phyloP scores from a whole-genome alignment of 2,329 filamentous ascomycete species.

The Sclerotinia minor region DNA sequence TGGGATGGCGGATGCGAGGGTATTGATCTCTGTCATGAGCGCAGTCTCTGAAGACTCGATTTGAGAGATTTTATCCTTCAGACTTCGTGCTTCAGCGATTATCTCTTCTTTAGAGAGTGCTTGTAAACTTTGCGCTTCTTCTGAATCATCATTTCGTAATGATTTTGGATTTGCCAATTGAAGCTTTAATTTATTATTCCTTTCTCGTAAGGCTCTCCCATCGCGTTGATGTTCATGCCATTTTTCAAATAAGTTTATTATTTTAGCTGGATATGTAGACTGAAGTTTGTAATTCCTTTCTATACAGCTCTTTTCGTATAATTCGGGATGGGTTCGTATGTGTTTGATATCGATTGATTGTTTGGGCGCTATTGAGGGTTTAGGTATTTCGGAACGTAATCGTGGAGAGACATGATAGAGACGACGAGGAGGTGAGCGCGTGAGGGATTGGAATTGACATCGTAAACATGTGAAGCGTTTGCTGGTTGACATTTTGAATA shows the following conservation, averaged over 20 bases:
- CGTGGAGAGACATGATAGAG: constrained; percentile 18
- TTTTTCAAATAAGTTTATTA: constrained; percentile 56
- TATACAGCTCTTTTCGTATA: constrained; percentile 80
- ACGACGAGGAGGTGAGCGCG: neutral
- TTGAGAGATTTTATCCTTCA: constrained; percentile 62
- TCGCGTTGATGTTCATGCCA: constrained; percentile 62
- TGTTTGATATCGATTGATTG: constrained; percentile 80
- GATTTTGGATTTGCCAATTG: constrained; percentile 54
- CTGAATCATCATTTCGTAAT: constrained; percentile 46
- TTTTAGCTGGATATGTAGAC: constrained; percentile 55
- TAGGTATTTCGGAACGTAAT: constrained; percentile 14
- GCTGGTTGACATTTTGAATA: constrained; percentile 16
- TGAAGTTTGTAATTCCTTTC: constrained; percentile 76
- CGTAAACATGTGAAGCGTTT: constrained; percentile 19
- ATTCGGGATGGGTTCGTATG: constrained; percentile 79
- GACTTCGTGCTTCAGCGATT: constrained; percentile 60
- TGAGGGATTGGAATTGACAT: constrained; percentile 19
- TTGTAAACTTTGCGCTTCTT: constrained; percentile 28
- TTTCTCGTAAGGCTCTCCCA: constrained; percentile 61
- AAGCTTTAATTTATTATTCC: constrained; percentile 63
- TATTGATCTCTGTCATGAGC: constrained; percentile 65
- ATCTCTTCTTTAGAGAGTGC: constrained; percentile 52
- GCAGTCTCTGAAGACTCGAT: constrained; percentile 64
- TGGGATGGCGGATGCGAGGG: constrained; percentile 74
- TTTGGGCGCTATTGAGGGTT: constrained; percentile 67